Conservation (phyloP, 108 stramenopile genomes). For the Skeletonema costatum region DNA sequence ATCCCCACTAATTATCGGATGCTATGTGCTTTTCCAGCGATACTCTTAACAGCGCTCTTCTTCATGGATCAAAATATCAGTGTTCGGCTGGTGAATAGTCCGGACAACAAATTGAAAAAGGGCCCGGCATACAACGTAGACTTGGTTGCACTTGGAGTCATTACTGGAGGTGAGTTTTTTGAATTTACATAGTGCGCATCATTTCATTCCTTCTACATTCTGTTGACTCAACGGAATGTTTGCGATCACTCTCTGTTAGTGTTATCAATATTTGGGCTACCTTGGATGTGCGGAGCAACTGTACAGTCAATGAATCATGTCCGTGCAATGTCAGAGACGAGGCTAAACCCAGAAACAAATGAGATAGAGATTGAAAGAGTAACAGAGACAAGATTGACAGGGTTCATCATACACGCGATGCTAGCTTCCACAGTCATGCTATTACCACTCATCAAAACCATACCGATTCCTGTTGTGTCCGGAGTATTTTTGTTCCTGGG, state of each 20-base stretch:
- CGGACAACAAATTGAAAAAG: slow-evolving; percentile 90
- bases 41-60: slow-evolving; percentile 87
- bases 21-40: slow-evolving; percentile 85
- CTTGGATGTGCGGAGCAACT: slow-evolving; percentile 98
- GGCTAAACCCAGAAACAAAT: slow-evolving; percentile 74
- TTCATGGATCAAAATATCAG: slow-evolving; percentile 98
- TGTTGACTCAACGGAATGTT: neutral
- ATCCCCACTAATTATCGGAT: slow-evolving; percentile 67
- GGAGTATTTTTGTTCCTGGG: slow-evolving; percentile 96
- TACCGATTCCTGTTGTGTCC: slow-evolving; percentile 93
- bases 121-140: slow-evolving; percentile 92
- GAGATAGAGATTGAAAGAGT: slow-evolving; percentile 76
- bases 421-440: slow-evolving; percentile 78
- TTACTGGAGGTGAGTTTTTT: slow-evolving; percentile 71
- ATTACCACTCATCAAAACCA: slow-evolving; percentile 76
- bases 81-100: slow-evolving; percentile 89
- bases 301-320: slow-evolving; percentile 96
- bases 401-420: slow-evolving; percentile 90
- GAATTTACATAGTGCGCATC: neutral
- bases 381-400: slow-evolving; percentile 91
- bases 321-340: slow-evolving; percentile 82
- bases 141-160: slow-evolving; percentile 89
- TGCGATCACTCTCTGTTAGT: slow-evolving; percentile 14
- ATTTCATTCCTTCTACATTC: neutral
- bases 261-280: slow-evolving; percentile 88